phyloP scores from a whole-genome alignment of 192 early-diverging fungal genomes.

The Umbelopsis sp. region DNA sequence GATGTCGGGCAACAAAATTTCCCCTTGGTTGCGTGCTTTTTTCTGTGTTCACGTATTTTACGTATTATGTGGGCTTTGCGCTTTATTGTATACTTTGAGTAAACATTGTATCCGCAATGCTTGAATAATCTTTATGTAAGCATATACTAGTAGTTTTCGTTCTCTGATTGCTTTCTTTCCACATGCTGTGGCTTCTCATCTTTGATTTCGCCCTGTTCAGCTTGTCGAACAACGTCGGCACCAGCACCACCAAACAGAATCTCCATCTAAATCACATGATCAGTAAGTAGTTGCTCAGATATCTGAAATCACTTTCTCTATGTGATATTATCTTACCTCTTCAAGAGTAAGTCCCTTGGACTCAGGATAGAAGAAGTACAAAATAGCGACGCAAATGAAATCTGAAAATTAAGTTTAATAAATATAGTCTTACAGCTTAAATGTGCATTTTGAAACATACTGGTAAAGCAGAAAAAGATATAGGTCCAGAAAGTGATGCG shows the following conservation, averaged over 20 bases:
- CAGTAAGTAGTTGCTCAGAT: not conserved
- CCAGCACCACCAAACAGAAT: slow-evolving; percentile 19
- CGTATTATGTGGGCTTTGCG: too few species aligned
- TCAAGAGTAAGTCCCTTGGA: slow-evolving; percentile 86
- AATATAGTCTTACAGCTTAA: not conserved
- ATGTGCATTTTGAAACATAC: slow-evolving; percentile 37
- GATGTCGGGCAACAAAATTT: too few species aligned
- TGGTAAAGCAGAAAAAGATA: slow-evolving; percentile 69
- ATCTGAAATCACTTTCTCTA: not conserved
- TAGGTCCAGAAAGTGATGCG: slow-evolving; percentile 66
- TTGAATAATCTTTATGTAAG: too few species aligned
- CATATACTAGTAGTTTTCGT: too few species aligned
- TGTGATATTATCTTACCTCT: slow-evolving; percentile 50
- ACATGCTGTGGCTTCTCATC: not conserved
- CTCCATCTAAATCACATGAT: not conserved
- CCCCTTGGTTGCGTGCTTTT: too few species aligned
- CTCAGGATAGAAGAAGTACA: slow-evolving; percentile 77
- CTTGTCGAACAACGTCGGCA: slow-evolving; percentile 8
- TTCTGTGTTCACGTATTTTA: too few species aligned
- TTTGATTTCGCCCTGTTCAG: not conserved
- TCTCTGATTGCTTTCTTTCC: too few species aligned
- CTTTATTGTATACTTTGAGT: too few species aligned
- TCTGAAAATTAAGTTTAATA: slow-evolving; percentile 2
- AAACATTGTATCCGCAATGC: too few species aligned
- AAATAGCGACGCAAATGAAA: slow-evolving; percentile 48